A percentile compares a stretch with the other conserved stretches of the same genome.
These are phyloP conservation scores for Cunninghamia lanceolata DNA, from an alignment of 75 land plant genomes.

Conservation along the genomic window DNA sequence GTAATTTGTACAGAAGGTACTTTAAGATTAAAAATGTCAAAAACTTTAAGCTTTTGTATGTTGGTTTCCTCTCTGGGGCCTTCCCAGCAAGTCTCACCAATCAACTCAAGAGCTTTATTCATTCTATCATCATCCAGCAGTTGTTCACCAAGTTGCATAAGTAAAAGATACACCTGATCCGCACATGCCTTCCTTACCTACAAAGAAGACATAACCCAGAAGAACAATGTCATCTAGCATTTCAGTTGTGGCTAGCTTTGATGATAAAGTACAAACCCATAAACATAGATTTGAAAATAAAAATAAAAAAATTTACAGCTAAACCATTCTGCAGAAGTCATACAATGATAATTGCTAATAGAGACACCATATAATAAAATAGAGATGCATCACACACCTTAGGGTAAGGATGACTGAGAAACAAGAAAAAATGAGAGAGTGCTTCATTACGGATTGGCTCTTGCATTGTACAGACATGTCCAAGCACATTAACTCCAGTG, in stretches of 20 bases:
- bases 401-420: slow-evolving; percentile 86
- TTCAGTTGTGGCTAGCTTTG: not conserved
- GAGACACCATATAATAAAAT: not conserved
- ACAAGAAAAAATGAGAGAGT: slow-evolving; percentile 60
- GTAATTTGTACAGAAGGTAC: not conserved
- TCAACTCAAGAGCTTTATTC: slow-evolving; percentile 64
- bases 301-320: not conserved
- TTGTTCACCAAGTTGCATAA: slow-evolving; percentile 59
- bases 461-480: slow-evolving; percentile 56
- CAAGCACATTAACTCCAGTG: slow-evolving; percentile 77
- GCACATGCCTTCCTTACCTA: slow-evolving; percentile 89
- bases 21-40: slow-evolving; percentile 46
- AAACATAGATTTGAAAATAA: not conserved
- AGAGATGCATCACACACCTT: slow-evolving; percentile 46
- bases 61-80: slow-evolving; percentile 66
- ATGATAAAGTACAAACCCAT: not conserved
- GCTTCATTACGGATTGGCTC: slow-evolving; percentile 42
- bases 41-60: slow-evolving; percentile 41
- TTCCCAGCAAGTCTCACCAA: slow-evolving; percentile 92
- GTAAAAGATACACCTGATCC: slow-evolving; percentile 83
- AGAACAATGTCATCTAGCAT: not conserved
- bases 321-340: not conserved
- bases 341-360: not conserved
- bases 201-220: not conserved
- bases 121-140: slow-evolving; percentile 46